A percentile compares a stretch with the other conserved stretches of the same genome.
Conservation (phyloP, 1,139 yeast genomes). For the Taphrina betulina region DNA sequence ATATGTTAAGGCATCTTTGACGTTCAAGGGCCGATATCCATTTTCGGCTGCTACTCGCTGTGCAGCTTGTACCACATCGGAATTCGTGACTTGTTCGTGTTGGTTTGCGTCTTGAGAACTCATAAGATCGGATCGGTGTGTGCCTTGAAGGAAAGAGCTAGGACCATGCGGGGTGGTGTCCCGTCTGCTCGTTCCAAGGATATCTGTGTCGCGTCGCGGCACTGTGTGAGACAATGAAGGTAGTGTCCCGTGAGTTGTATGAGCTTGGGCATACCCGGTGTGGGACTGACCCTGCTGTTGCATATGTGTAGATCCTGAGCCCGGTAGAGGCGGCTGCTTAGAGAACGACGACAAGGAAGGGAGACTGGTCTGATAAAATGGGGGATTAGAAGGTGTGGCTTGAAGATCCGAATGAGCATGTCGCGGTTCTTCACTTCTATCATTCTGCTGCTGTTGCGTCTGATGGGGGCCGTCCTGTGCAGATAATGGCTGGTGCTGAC, state of each 20-base stretch:
- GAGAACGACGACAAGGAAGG: conserved; percentile 15
- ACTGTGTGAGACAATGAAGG: conserved; percentile 10
- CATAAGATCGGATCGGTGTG: neutral
- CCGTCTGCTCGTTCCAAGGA: neutral
- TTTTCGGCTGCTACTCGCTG: conserved; percentile 34
- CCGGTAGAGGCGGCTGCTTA: neutral
- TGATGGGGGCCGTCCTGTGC: neutral
- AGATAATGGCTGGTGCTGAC: neutral
- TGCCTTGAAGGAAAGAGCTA: neutral
- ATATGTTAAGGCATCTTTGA: conserved; percentile 91
- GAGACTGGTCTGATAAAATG: conserved; percentile 2
- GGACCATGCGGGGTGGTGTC: conserved; percentile 3
- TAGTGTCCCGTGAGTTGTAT: neutral
- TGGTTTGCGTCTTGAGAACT: conserved; percentile 12
- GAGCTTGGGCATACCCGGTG: neutral
- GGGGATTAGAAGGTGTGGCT: no score
- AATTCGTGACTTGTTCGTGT: conserved; percentile 17
- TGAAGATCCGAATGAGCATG: neutral
- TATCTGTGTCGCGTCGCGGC: conserved; percentile 11
- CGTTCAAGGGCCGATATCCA: conserved; percentile 84
- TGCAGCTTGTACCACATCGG: conserved; percentile 16
- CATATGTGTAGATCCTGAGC: neutral
- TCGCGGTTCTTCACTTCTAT: conserved; percentile 7
- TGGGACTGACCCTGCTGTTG: conserved; percentile 7
- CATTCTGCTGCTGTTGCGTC: neutral